Base-by-base conservation (phyloP, 306 rosid genomes). In the Cercis canadensis region DNA sequence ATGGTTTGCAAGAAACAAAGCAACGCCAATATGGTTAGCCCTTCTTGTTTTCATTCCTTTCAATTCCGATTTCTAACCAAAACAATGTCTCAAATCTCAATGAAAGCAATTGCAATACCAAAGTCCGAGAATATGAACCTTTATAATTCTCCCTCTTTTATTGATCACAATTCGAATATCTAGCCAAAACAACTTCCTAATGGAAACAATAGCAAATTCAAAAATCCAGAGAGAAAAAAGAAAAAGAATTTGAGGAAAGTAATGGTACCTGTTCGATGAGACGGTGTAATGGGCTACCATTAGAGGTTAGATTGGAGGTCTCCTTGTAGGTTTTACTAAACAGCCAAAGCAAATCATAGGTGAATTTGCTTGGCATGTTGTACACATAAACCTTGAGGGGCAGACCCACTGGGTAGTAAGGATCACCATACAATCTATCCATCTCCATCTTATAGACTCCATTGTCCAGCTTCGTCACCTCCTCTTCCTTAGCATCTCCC, bases 221-320 rank as follows among this genome's bases (percentile, higher is more conserved):
- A 40, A 45, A 6, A 11, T 62, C 57, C 36, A 11, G 33, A 34
- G 12, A 13, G n/a, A 12, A 12, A 37, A 36, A 24, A 2, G 52
- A 39, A 52, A 3, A 29, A 5, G 16, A 43, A 18, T 8, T 6
- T 0, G 0, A 11, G 10, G 58, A 16, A 13, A 18, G 57, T 0
- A 6, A 33, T 11, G 36, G 15, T 54, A 87, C 98, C 98, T 92
- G 98, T 70, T 88, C 94, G 78, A 93, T 76, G 61, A 93, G 96
- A 52, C 98, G 94, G 78, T 93, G 98, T 19, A 93, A 92, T 60
- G 98, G 98, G 79, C 97, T 88, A 16, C 98, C 98, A 57, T 93
- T 93, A 8, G 98, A 93, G 81, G 97, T 93, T 69, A 93, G 91
- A 80, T 93, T 90, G 34, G 86, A 84, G 41, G 97, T 93, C 8